Evolutionary conservation across 2,329 filamentous ascomycete species (phyloP), one percentile per base, ranked within the genome.

Genomic region (Cordyceps pruinosa): DNA sequence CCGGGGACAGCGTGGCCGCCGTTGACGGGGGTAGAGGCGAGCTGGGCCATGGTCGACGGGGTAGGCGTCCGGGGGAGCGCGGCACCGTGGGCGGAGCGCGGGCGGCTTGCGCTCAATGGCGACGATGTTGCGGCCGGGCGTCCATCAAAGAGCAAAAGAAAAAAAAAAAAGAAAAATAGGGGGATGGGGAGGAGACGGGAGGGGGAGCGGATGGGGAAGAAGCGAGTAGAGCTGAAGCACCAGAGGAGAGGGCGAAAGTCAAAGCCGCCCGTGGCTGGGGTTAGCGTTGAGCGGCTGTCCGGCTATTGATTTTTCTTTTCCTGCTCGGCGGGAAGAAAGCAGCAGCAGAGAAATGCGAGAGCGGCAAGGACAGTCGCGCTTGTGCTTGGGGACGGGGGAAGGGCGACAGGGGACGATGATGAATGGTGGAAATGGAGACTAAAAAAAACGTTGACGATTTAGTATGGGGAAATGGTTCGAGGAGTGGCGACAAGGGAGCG

Each of bases 81-180:
- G 23, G 26, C 23, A 28, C 42, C 23, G 52, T 32, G 44, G 32
- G 52, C 41, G 21, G 42, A 23, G 42, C 30, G 21, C 41, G 21
- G 4, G 37, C n/a, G 52, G 42, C 19, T 41, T 56, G 52, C 52
- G 52, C 52, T 56, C 44, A 39, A 34, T 56, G 13, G 35, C 25
- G 30, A 30, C 15, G 9, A 47, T 13, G 44, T 9, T 30, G 26
- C 35, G 23, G 23, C 10, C 21, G 19, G 23, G 7, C 17, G 23
- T 42, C 49, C 49, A 52, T 52, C 12, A 52, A 52, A 17, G 10
- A 17, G 49, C 49, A 35, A 51, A 42, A 10, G n/a, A n/a, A n/a
- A n/a, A n/a, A n/a, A n/a, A n/a, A n/a, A n/a, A n/a, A n/a, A n/a
- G n/a, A n/a, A n/a, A n/a, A n/a, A n/a, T n/a, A n/a, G n/a, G n/a